Evolutionary conservation across 345 rosid genomes (phyloP).

Genomic region (Salix exigua): DNA sequence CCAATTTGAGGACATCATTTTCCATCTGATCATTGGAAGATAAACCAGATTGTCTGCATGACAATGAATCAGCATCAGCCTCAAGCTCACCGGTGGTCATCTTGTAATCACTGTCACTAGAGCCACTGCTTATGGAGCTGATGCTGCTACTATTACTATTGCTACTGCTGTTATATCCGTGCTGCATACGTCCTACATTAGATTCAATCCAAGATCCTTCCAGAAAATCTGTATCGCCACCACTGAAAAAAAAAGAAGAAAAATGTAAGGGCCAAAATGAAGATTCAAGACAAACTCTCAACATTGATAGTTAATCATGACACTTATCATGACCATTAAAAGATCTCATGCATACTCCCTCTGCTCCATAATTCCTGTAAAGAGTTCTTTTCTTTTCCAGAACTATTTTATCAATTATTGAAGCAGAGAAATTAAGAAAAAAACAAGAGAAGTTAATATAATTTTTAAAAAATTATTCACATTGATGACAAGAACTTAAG

Average conservation of each 20-base stretch:
- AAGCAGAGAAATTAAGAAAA: neutral
- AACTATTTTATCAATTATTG: neutral
- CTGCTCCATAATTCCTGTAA: neutral
- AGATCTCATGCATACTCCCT: no score
- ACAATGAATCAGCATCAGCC: conserved; percentile 96
- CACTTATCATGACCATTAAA: no score
- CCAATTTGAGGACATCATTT: conserved; percentile 68
- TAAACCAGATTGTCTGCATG: conserved; percentile 87
- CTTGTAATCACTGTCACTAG: conserved; percentile 78
- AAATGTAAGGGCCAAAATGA: neutral
- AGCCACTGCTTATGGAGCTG: conserved; percentile 84
- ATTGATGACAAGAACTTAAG: neutral
- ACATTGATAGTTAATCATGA: no score
- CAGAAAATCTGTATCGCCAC: conserved; percentile 55
- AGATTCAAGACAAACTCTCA: conserved; percentile 15
- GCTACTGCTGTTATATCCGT: conserved; percentile 79
- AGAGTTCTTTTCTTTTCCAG: neutral
- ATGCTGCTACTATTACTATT: conserved; percentile 92
- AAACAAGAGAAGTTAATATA: neutral
- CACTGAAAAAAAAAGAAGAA: conserved; percentile 48
- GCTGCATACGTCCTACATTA: conserved; percentile 50
- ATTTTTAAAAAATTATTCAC: neutral
- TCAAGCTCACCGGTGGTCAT: conserved; percentile 81
- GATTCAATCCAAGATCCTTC: conserved; percentile 66
- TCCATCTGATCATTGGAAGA: conserved; percentile 65